These are phyloP conservation scores for Aaosphaeria arxii DNA, from an alignment of 2,329 filamentous ascomycete species.

Conservation along the genomic window DNA sequence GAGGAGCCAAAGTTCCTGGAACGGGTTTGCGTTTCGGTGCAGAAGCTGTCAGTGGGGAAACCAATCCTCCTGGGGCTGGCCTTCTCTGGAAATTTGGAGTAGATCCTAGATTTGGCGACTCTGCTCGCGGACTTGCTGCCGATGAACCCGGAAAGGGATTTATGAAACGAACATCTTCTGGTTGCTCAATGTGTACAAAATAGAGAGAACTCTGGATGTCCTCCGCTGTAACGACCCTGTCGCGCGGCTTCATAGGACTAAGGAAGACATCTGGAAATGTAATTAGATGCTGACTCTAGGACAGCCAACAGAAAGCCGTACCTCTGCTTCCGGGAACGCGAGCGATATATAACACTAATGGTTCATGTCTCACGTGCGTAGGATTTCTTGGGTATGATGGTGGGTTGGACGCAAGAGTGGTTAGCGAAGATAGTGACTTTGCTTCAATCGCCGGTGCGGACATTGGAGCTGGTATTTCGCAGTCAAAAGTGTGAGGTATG, in stretches of 20 bases:
- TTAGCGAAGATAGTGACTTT: conserved; percentile 76
- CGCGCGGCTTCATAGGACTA: conserved; percentile 82
- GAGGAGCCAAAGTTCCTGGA: conserved; percentile 8
- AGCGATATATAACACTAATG: conserved; percentile 85
- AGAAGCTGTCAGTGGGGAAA: conserved; percentile 2
- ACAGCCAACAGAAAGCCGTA: conserved; percentile 40
- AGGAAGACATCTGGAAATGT: conserved; percentile 73
- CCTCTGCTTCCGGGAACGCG: conserved; percentile 88
- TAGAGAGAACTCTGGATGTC: conserved; percentile 88
- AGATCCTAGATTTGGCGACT: conserved; percentile 1
- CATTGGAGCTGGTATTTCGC: conserved; percentile 15
- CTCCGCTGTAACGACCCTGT: conserved; percentile 83
- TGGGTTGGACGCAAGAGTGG: conserved; percentile 78
- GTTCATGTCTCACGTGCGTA: conserved; percentile 63
- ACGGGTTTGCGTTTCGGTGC: conserved; percentile 24
- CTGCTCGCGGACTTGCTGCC: conserved; percentile 7
- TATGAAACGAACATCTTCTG: conserved; percentile 47
- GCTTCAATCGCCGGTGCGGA: conserved; percentile 62
- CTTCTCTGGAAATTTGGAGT: conserved; percentile 28
- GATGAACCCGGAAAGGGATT: conserved; percentile 11
- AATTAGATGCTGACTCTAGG: conserved; percentile 12
- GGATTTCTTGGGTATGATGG: conserved; percentile 81
- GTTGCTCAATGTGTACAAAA: conserved; percentile 77
- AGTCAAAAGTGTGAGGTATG: too few species aligned
- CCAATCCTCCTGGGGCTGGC: conserved; percentile 15